Base-by-base conservation (phyloP, 768 basidiomycete genomes). In the Amanita rubescens region DNA sequence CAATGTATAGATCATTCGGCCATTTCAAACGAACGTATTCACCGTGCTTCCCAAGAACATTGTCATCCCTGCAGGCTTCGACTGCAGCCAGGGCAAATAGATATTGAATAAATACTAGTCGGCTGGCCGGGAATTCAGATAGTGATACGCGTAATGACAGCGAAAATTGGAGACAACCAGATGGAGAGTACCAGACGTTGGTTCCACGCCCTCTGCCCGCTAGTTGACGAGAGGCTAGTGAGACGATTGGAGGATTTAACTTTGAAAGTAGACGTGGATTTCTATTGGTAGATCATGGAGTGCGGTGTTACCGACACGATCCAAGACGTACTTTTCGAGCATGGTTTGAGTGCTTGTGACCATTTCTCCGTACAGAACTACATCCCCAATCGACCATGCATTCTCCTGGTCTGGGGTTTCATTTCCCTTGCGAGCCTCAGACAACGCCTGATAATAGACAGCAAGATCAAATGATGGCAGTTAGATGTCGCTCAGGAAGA, bases 321-420 rank as follows among this genome's bases (percentile, higher is more conserved):
- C n/a, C 5, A 52, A 35, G 42, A 69, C 86, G 68, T 58, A 94
- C 95, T 84, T 89, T 63, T 96, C 91, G 4, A 98, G 74, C 79
- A 97, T 81, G 2, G 92, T 94, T 65, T 98, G 96, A 0, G 95
- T 98, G 59, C 90, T 94, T 1, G 92, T 92, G 10, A 99, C 87
- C 0, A 83, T 82, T 66, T 96, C 91, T 30, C 88, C 86, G 58
- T 97, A 97, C 8, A 94, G 59, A 25, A 97, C 63, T 34, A 81
- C 76, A 55, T 94, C 91, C 0, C 94, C 94, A 3, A 88, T 65
- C 2, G 80, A 77, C 77, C 81, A 81, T 5, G 62, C 48, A 20
- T 65, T 59, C 9, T 64, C 51, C 12, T 56, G 56, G 9, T 61
- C 58, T 0, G 54, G 33, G 11, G 62, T 58, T 3, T 61, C 65